phyloP scores from a whole-genome alignment of 257 asterid genomes.

The Nicotiana attenuata region DNA sequence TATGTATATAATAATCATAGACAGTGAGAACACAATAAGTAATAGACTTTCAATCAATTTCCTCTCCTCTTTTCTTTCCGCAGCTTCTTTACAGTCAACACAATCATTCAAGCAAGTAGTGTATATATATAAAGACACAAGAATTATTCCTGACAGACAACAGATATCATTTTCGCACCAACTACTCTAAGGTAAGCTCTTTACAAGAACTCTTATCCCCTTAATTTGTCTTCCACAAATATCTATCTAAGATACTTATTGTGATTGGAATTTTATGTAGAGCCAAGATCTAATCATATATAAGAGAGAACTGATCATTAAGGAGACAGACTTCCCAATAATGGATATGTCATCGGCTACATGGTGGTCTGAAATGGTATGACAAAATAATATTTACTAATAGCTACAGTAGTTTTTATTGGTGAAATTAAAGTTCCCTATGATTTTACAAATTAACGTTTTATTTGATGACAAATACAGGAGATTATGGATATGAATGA shows the following conservation, averaged over 20 bases:
- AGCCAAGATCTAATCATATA: not conserved
- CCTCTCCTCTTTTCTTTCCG: not conserved
- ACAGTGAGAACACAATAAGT: not conserved
- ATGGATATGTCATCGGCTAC: slow-evolving; percentile 12
- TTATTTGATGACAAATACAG: not conserved
- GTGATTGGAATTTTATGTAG: not conserved
- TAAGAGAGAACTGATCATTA: not conserved
- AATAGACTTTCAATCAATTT: not conserved
- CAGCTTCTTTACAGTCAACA: not conserved
- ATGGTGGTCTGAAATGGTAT: slow-evolving; percentile 19
- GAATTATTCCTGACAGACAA: not conserved
- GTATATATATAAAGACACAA: not conserved
- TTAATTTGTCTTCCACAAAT: not conserved
- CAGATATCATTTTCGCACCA: not conserved
- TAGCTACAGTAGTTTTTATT: too few species aligned
- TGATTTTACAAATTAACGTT: not conserved
- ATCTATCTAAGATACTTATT: not conserved
- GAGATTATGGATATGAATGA: not conserved
- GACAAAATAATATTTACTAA: not conserved
- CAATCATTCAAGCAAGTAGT: not conserved
- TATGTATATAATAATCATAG: not conserved
- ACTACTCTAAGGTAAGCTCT: not conserved
- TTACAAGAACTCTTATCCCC: not conserved
- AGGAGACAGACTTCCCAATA: not conserved
- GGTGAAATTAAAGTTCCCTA: not conserved